phyloP scores from a whole-genome alignment of 768 basidiomycete species.

The Macrocybe gigantea region DNA sequence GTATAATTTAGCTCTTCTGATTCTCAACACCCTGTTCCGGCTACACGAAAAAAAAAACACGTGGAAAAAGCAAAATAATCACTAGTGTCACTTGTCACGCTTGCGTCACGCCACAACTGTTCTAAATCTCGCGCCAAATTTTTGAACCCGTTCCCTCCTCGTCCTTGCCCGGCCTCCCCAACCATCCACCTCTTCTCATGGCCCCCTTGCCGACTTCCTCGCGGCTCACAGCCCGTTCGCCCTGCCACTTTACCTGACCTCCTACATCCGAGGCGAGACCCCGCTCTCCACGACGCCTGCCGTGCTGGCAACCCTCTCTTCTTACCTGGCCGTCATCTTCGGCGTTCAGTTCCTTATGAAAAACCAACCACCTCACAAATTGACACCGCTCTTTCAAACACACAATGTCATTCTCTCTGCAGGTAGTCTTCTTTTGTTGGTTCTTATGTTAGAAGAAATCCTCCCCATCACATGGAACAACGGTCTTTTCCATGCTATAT shows the following conservation, averaged over 20 bases:
- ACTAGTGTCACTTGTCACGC: too few species aligned
- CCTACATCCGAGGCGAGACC: conserved; percentile 69
- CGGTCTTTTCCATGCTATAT: conserved; percentile 74
- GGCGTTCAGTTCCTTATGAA: conserved; percentile 81
- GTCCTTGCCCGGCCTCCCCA: too few species aligned
- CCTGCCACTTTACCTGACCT: conserved; percentile 50
- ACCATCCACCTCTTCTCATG: conserved; percentile 32
- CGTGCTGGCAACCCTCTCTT: conserved; percentile 63
- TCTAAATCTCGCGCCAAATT: too few species aligned
- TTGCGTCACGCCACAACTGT: too few species aligned
- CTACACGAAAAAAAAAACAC: too few species aligned
- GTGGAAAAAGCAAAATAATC: too few species aligned
- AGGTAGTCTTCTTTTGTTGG: conserved; percentile 80
- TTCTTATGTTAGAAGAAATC: conserved; percentile 91
- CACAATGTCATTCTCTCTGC: conserved; percentile 88
- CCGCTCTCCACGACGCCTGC: conserved; percentile 78
- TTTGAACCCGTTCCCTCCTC: too few species aligned
- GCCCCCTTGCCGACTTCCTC: conserved; percentile 70
- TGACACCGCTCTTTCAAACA: conserved; percentile 78
- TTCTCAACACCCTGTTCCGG: too few species aligned
- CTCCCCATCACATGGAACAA: conserved; percentile 69
- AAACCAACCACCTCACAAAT: conserved; percentile 63
- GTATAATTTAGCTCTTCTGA: too few species aligned
- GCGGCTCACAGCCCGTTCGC: conserved; percentile 50
- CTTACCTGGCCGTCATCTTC: conserved; percentile 89